A percentile compares a stretch with the other conserved stretches of the same genome.
Evolutionary conservation across 2,329 filamentous ascomycete genomes (phyloP).

Genomic region (Triangularia setosa): DNA sequence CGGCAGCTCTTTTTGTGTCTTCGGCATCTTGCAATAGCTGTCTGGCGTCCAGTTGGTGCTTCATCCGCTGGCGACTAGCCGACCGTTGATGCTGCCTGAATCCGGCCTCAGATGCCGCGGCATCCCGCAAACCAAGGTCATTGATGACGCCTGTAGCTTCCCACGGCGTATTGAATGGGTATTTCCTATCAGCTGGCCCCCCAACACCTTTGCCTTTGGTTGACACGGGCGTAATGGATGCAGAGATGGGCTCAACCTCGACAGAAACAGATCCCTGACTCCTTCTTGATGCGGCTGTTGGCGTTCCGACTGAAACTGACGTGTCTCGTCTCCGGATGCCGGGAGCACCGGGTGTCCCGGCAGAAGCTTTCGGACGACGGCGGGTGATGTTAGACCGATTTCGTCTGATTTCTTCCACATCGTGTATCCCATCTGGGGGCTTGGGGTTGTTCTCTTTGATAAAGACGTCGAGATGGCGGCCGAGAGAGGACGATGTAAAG

Average conservation of each 20-base stretch:
- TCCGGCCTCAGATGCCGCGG: conserved; percentile 23
- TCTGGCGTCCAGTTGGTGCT: conserved; percentile 60
- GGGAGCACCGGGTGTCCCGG: conserved; percentile 31
- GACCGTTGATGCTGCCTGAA: conserved; percentile 30
- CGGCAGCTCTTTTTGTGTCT: conserved; percentile 78
- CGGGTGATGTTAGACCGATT: conserved; percentile 82
- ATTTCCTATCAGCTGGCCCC: conserved; percentile 50
- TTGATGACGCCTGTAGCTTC: conserved; percentile 75
- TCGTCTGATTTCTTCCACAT: conserved; percentile 84
- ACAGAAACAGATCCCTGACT: conserved; percentile 36
- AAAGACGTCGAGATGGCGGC: conserved; percentile 89
- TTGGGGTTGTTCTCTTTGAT: conserved; percentile 93
- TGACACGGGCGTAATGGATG: conserved; percentile 34
- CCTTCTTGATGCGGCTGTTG: conserved; percentile 39
- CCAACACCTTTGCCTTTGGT: conserved; percentile 27
- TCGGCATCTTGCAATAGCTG: conserved; percentile 63
- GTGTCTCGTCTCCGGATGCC: conserved; percentile 50
- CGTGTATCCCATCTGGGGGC: conserved; percentile 77
- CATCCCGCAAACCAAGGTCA: conserved; percentile 51
- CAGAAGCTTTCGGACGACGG: conserved; percentile 69
- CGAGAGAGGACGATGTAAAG: conserved; percentile 91
- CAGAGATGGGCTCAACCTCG: conserved; percentile 33
- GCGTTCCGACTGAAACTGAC: conserved; percentile 56
- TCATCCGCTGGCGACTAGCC: conserved; percentile 50
- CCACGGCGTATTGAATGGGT: conserved; percentile 60